A percentile compares a stretch with the other conserved stretches of the same genome.
Evolutionary conservation across 2,329 filamentous ascomycete genomes (phyloP).

Genomic region (Pseudogymnoascus destructans): DNA sequence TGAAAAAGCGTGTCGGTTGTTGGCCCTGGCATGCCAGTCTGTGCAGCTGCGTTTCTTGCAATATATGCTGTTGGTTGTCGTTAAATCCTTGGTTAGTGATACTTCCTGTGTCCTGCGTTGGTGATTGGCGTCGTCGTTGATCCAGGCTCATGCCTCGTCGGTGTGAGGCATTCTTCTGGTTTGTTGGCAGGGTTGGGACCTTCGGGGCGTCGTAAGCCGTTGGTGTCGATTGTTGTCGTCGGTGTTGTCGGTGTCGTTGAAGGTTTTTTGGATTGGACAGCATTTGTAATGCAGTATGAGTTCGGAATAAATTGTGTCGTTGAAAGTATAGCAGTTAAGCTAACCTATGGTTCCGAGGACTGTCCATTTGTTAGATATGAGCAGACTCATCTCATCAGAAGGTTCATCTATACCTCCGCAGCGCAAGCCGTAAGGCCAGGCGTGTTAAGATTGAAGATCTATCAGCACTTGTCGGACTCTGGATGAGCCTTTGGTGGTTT

Average conservation of each 20-base stretch:
- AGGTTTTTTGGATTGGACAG: constrained; percentile 64
- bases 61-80: constrained; percentile 56
- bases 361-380: constrained; percentile 19
- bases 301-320: constrained; percentile 45
- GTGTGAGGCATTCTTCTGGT: constrained; percentile 45
- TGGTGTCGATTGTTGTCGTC: constrained; percentile 79
- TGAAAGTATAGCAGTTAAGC: constrained; percentile 35
- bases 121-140: constrained; percentile 47
- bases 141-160: constrained; percentile 79
- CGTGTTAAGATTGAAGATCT: constrained; percentile 33
- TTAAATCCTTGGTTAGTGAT: constrained; percentile 43
- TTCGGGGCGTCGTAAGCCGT: constrained; percentile 63
- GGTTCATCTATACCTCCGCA: constrained; percentile 51
- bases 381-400: not conserved
- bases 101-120: constrained; percentile 33
- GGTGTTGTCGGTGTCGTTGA: constrained; percentile 64
- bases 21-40: constrained; percentile 67
- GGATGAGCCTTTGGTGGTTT: constrained; percentile 19
- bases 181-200: constrained; percentile 51
- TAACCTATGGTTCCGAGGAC: constrained; percentile 39
- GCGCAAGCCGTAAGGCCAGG: constrained; percentile 74
- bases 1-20: constrained; percentile 13
- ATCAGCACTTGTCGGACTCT: constrained; percentile 37
- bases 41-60: constrained; percentile 87
- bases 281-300: constrained; percentile 60